These are phyloP conservation scores for Pseudopithomyces chartarum DNA, from an alignment of 2,329 filamentous ascomycete species.

Conservation along the genomic window DNA sequence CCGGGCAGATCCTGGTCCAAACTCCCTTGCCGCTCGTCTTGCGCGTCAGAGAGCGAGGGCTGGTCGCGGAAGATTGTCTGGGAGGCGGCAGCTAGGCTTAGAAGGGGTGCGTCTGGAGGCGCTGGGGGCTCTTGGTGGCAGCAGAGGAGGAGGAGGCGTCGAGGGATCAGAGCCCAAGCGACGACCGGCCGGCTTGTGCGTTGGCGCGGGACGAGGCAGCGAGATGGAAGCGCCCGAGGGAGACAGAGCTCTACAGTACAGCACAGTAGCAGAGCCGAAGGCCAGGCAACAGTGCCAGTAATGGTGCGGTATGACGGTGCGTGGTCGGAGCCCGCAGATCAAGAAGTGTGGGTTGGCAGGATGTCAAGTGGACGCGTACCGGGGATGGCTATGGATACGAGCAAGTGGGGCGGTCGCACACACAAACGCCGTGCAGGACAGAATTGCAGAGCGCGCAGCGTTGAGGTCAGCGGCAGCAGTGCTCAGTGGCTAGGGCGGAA, in stretches of 20 bases:
- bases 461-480: not conserved
- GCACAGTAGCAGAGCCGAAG: constrained; percentile 12
- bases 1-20: constrained; percentile 17
- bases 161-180: constrained; percentile 13
- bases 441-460: constrained; percentile 1
- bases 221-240: not conserved
- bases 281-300: constrained; percentile 10
- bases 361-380: constrained; percentile 15
- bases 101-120: not conserved
- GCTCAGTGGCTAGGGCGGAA: constrained; percentile 9
- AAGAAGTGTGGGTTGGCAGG: constrained; percentile 7
- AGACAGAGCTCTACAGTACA: no score
- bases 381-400: constrained; percentile 2
- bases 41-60: constrained; percentile 13
- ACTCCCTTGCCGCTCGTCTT: constrained; percentile 10
- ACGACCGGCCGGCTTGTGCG: not conserved
- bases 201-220: not conserved
- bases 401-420: constrained; percentile 14
- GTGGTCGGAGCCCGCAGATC: constrained; percentile 4
- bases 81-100: constrained; percentile 14
- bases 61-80: constrained; percentile 11
- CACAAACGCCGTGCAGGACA: constrained; percentile 10
- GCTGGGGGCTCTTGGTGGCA: not conserved
- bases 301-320: constrained; percentile 11
- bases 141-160: constrained; percentile 4